A percentile compares a stretch with the other conserved stretches of the same genome.
phyloP scores from a whole-genome alignment of 805 yeast species.

The Barnettozyma californica region DNA sequence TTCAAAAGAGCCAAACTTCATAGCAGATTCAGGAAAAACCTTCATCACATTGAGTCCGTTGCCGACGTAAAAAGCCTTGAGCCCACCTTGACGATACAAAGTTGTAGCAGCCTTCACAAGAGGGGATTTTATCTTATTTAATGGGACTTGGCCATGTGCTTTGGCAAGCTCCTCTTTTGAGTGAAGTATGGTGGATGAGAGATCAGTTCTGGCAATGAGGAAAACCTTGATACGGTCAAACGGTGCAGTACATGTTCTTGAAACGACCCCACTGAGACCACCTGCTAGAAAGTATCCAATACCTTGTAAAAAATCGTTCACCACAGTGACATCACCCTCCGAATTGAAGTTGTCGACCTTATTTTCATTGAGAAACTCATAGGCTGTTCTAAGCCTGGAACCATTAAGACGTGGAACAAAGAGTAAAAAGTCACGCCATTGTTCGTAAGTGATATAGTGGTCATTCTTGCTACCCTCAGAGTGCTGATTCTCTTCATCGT shows the following conservation, averaged over 20 bases:
- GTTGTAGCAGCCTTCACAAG: conserved; percentile 74
- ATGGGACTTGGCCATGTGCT: conserved; percentile 33
- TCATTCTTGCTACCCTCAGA: conserved; percentile 18
- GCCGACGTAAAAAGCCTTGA: conserved; percentile 86
- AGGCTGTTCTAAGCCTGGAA: conserved; percentile 76
- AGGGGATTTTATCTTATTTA: conserved; percentile 59
- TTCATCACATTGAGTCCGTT: conserved; percentile 90
- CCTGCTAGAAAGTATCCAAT: conserved; percentile 92
- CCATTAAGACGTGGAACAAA: conserved; percentile 80
- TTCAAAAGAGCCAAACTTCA: conserved; percentile 95
- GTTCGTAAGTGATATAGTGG: conserved; percentile 74
- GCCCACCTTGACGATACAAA: conserved; percentile 83
- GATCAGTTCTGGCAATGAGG: conserved; percentile 83
- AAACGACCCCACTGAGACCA: conserved; percentile 91
- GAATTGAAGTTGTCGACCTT: conserved; percentile 80
- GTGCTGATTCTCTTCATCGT: conserved; percentile 36
- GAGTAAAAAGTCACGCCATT: conserved; percentile 77
- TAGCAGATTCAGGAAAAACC: conserved; percentile 95
- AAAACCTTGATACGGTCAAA: conserved; percentile 93
- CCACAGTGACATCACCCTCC: conserved; percentile 88
- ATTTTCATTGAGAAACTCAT: conserved; percentile 63
- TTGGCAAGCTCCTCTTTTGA: conserved; percentile 46
- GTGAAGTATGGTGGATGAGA: conserved; percentile 62
- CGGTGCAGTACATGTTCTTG: conserved; percentile 96
- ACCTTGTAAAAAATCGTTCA: conserved; percentile 73